These are phyloP conservation scores for Porodaedalea pini DNA, from an alignment of 1,284 basidiomycete species.

Conservation along the genomic window DNA sequence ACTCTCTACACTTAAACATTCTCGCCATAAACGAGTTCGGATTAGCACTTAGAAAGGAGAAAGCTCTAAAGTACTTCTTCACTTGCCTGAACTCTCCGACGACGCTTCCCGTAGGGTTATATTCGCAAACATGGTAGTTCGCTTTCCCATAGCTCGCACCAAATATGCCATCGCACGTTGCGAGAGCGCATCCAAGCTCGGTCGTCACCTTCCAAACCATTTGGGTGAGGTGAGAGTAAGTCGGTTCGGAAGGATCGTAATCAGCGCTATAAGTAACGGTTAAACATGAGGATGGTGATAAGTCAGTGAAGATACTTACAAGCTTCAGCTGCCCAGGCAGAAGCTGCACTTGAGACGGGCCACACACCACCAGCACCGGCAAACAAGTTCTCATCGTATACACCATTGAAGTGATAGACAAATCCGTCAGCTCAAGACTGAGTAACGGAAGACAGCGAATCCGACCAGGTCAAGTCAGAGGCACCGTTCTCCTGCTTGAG, in stretches of 20 bases:
- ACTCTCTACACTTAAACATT: conserved; percentile 19
- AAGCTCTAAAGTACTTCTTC: neutral
- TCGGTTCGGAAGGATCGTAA: conserved; percentile 25
- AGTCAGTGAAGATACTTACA: conserved; percentile 19
- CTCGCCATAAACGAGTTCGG: conserved; percentile 2
- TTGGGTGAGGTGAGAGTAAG: conserved; percentile 30
- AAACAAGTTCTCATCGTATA: conserved; percentile 54
- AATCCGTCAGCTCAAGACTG: conserved; percentile 49
- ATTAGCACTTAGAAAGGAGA: neutral
- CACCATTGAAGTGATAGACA: conserved; percentile 40
- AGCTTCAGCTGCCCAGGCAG: conserved; percentile 27
- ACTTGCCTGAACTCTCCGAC: conserved; percentile 59
- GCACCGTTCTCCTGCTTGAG: conserved; percentile 43
- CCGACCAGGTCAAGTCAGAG: conserved; percentile 43
- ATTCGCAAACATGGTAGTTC: conserved; percentile 65
- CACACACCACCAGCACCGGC: conserved; percentile 50
- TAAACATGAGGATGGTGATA: conserved; percentile 6
- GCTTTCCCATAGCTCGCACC: conserved; percentile 48
- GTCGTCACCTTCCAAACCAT: conserved; percentile 30
- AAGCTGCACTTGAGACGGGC: conserved; percentile 35
- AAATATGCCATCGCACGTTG: conserved; percentile 43
- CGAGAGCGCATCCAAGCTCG: conserved; percentile 26
- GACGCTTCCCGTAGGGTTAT: conserved; percentile 59
- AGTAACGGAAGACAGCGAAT: conserved; percentile 41
- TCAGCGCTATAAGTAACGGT: conserved; percentile 15